Evolutionary conservation across 2,329 filamentous ascomycete genomes (phyloP).

Genomic region (Sclerotinia sclerotiorum): DNA sequence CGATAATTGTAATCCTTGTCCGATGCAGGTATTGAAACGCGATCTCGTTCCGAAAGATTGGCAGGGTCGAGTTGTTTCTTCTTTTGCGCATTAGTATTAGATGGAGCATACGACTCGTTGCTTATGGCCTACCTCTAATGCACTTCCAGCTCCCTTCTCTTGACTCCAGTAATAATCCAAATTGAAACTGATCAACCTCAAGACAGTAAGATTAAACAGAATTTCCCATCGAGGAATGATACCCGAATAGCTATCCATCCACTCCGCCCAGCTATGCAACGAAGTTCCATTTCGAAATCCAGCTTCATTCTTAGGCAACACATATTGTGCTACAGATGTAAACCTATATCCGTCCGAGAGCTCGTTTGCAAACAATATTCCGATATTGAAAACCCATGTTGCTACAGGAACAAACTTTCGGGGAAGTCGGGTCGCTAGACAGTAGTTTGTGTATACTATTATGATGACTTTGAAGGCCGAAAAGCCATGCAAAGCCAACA

Average conservation of each 20-base stretch:
- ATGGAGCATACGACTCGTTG: neutral
- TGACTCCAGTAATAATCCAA: slow-evolving; percentile 94
- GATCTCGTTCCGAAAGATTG: slow-evolving; percentile 83
- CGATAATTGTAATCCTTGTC: slow-evolving; percentile 71
- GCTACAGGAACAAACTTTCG: slow-evolving; percentile 67
- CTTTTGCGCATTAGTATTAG: slow-evolving; percentile 69
- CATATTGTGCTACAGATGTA: slow-evolving; percentile 56
- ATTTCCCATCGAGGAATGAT: slow-evolving; percentile 92
- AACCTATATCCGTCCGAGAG: slow-evolving; percentile 75
- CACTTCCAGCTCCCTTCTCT: slow-evolving; percentile 60
- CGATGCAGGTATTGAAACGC: slow-evolving; percentile 73
- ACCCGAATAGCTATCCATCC: slow-evolving; percentile 77
- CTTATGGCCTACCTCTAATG: slow-evolving; percentile 71
- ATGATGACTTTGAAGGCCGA: slow-evolving; percentile 78
- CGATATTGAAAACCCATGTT: slow-evolving; percentile 90
- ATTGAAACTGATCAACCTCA: slow-evolving; percentile 94
- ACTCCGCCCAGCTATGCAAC: slow-evolving; percentile 56
- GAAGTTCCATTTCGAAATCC: slow-evolving; percentile 18
- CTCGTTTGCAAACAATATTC: slow-evolving; percentile 86
- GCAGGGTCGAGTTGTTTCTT: slow-evolving; percentile 95
- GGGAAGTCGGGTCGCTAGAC: slow-evolving; percentile 71
- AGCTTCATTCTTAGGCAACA: slow-evolving; percentile 42
- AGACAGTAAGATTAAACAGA: slow-evolving; percentile 93
- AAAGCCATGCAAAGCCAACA: slow-evolving; percentile 78
- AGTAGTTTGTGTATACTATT: slow-evolving; percentile 81